Evolutionary conservation across 1,139 yeast species (phyloP).

Genomic region (Taiozyma onychis): DNA sequence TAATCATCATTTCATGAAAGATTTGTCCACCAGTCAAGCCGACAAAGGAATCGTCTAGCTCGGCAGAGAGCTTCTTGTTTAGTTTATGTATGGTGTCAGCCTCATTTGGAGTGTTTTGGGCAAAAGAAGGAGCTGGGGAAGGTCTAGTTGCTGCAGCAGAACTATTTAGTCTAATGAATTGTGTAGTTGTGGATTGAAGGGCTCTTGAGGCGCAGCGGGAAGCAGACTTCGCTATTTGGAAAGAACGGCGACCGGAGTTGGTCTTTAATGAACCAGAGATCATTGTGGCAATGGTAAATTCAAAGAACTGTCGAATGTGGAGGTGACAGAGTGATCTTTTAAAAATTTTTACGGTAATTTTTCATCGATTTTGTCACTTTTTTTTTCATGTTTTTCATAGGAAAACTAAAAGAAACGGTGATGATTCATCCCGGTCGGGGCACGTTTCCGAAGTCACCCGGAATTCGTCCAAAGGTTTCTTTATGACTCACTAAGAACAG

Average conservation of each 20-base stretch:
- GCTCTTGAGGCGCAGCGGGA: slow-evolving; percentile 1
- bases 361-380: background rate
- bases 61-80: slow-evolving; percentile 30
- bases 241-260: slow-evolving; percentile 11
- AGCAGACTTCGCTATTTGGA: slow-evolving; percentile 9
- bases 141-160: slow-evolving; percentile 16
- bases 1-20: slow-evolving; percentile 97
- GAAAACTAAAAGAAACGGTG: background rate
- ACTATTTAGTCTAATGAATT: slow-evolving; percentile 2
- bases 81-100: slow-evolving; percentile 1
- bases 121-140: slow-evolving; percentile 24
- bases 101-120: slow-evolving; percentile 13
- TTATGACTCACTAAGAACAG: too few species aligned
- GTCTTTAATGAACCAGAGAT: slow-evolving; percentile 14
- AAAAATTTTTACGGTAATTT: background rate
- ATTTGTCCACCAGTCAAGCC: slow-evolving; percentile 97
- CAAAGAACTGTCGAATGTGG: background rate
- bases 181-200: background rate
- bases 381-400: background rate
- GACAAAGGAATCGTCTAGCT: slow-evolving; percentile 70
- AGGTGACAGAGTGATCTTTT: background rate
- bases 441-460: background rate
- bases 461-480: background rate
- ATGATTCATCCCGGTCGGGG: background rate
- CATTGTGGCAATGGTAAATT: slow-evolving; percentile 3